Base-by-base conservation (phyloP, 208 protist genomes). In the Acanthamoeba triangularis region DNA sequence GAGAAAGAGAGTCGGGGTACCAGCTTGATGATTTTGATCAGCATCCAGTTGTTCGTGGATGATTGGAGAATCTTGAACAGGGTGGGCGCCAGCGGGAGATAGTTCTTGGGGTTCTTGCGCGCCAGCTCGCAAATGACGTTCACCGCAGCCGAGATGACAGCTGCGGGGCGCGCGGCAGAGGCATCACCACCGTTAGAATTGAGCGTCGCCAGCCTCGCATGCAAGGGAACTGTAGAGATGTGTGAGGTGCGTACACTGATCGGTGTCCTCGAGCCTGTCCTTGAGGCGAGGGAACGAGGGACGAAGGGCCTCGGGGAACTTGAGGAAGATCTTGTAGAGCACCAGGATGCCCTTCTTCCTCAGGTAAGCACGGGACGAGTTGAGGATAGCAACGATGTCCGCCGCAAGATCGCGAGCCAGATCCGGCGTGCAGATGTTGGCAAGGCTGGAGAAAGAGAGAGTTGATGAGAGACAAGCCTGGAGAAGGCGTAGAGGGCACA, bases 21-120 rank as follows among this genome's bases (percentile, higher is more conserved):
- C 52, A 99, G 98, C 97, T 99, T 99, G 14, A 99, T 98, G 95
- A 99, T 99, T 93, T 99, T 99, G 96, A 99, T 99, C 20, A 99
- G 96, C 90, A 99, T 99, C 99, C 99, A 99, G 98, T 99, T 99
- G 98, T 99, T 99, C 23, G 56, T 95, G 8, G 90, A 93, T 30
- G 30, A 74, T 23, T 85, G 99, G 20, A 99, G 98, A 11, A 99
- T 97, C 20, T 99, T 99, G 96, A 99, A 99, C 78, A 99, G 99
- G 28, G 98, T 97, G 7, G 99, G 99, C 3, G 99, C 99, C 52
- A 99, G 98, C n/a, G 98, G 97, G 6, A 99, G 95, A 94, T 99
- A 99, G 97, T 99, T 99, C 44, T 98, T 98, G 1, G 99, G 99
- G 97, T 99, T 99, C 93, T 99, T 99, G 23, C 99, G 97, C 0